Evolutionary conservation across 164 flowering plant genomes (phyloP), one percentile per base, ranked within the genome.

Genomic region (Malania oleifera): DNA sequence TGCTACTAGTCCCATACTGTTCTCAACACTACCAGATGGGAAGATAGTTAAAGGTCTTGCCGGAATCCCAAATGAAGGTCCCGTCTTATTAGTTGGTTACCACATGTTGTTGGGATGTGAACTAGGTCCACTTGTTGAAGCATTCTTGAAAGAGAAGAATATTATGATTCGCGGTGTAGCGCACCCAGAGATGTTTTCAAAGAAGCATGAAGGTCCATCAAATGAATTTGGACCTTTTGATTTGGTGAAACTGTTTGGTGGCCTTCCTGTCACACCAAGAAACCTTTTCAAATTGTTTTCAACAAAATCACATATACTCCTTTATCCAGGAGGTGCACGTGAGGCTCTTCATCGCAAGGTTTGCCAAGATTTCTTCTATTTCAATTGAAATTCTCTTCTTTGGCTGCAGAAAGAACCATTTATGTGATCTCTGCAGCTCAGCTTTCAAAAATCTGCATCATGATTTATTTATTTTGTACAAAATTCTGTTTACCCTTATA

Each of bases 311-410:
- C 84, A 83, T 54, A 74, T 82, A 57, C 92, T 93, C 63, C 92
- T 93, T 49, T 93, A 86, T 71, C 99, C 99, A 56, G 99, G 99
- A 24, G 99, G 99, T 60, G 88, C 83, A 57, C 92, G 99, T 19
- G 99, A 93, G 75, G 99, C 99, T 60, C 80, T 93, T 38, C 99
- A 93, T 71, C 60, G 59, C 25, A 90, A 86, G 95, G 99, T 93
- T 22, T 57, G 70, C 63, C 34, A 26, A 50, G 13, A n/a, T 29
- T 51, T 26, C 48, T 38, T 60, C 15, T 17, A n/a, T 15, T 50
- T 34, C 17, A 34, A 13, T 49, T 39, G 37, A 17, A 37, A 25
- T 34, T 24, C 31, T 37, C 27, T 57, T 27, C 40, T 24, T 52
- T 50, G 50, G 1, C 7, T 4, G 8, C 1, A 4, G 7, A 19